phyloP scores from a whole-genome alignment of 2,329 filamentous ascomycete species.

The Talaromyces sp. region DNA sequence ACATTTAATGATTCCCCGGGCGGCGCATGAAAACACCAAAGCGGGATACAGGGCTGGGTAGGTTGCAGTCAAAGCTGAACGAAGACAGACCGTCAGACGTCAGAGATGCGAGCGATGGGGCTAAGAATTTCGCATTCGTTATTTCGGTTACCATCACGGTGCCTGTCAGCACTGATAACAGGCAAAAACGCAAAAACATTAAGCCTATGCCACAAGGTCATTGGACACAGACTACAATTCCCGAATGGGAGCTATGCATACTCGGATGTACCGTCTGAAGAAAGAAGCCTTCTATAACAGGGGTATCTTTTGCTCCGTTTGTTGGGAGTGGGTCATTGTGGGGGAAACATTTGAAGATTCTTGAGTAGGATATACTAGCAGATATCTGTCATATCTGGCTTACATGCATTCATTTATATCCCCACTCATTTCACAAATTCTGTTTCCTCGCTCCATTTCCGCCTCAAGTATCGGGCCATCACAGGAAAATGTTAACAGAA shows the following conservation, averaged over 20 bases:
- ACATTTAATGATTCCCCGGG: too few species aligned
- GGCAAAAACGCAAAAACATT: too few species aligned
- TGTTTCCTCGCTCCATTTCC: neutral
- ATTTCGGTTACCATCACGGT: neutral
- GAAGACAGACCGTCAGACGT: too few species aligned
- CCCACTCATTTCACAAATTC: neutral
- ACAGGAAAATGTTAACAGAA: neutral
- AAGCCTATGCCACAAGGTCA: too few species aligned
- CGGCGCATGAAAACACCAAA: too few species aligned
- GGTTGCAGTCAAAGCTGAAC: neutral
- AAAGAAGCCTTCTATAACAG: neutral
- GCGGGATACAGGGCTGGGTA: neutral
- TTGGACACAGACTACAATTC: too few species aligned
- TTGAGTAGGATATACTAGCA: neutral
- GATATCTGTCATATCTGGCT: neutral
- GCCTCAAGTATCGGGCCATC: constrained; percentile 3
- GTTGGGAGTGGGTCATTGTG: neutral
- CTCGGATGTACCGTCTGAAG: neutral
- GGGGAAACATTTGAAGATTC: neutral
- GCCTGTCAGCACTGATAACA: neutral
- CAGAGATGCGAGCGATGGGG: too few species aligned
- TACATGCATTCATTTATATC: neutral
- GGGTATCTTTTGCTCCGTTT: neutral
- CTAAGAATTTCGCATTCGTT: neutral
- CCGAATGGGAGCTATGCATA: too few species aligned